Evolutionary conservation across 306 rosid genomes (phyloP).

Genomic region (Potentilla sterilis): DNA sequence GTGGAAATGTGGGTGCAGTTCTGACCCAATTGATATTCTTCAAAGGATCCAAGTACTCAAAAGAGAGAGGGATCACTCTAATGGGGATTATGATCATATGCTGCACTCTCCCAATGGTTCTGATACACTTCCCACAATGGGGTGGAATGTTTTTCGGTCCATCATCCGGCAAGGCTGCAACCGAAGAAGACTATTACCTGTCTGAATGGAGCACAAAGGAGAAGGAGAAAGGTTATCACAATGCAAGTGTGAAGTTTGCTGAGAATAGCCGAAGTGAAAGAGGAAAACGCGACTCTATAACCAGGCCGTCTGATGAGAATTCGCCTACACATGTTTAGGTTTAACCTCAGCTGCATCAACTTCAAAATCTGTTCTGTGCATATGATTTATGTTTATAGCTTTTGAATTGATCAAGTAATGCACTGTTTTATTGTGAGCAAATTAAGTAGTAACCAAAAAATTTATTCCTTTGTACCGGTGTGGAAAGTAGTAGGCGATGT

Average conservation of each 20-base stretch:
- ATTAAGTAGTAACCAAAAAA: neutral
- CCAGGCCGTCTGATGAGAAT: constrained; percentile 43
- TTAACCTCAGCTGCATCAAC: constrained; percentile 14
- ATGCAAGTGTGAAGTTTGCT: constrained; percentile 67
- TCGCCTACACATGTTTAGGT: constrained; percentile 14
- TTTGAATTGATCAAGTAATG: neutral
- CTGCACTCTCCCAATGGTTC: constrained; percentile 57
- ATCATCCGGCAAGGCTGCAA: constrained; percentile 33
- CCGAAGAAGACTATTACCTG: constrained; percentile 78
- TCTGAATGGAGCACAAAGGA: constrained; percentile 72
- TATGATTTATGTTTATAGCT: neutral
- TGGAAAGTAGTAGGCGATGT: no score
- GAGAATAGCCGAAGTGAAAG: constrained; percentile 68
- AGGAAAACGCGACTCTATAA: constrained; percentile 33
- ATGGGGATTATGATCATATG: constrained; percentile 80
- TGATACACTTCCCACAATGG: constrained; percentile 83
- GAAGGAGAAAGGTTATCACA: constrained; percentile 54
- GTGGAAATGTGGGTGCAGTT: constrained; percentile 91
- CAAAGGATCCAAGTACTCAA: constrained; percentile 68
- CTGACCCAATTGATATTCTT: constrained; percentile 77
- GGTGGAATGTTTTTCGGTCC: constrained; percentile 83
- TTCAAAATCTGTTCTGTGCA: neutral
- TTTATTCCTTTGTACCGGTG: no score
- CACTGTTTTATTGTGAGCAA: neutral
- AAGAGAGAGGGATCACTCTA: constrained; percentile 75